Evolutionary conservation across 1,139 yeast species (phyloP).

Genomic region (Candida sp.): DNA sequence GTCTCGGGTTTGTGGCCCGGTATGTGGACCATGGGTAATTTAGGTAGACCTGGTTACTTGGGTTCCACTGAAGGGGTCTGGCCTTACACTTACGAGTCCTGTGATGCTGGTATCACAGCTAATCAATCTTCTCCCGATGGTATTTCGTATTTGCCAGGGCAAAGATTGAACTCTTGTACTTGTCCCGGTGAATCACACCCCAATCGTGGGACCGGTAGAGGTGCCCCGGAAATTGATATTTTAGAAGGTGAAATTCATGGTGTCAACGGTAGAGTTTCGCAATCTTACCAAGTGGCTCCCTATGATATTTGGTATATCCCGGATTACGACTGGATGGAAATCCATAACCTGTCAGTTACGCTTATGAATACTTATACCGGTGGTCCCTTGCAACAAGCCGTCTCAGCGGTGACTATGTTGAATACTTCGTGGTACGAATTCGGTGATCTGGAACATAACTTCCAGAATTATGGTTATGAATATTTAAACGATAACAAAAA

Average conservation of each 20-base stretch:
- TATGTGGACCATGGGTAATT: conserved; percentile 82
- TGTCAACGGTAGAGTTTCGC: conserved; percentile 68
- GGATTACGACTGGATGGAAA: conserved; percentile 66
- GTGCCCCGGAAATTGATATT: conserved; percentile 87
- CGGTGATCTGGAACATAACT: conserved; percentile 44
- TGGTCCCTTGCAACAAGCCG: conserved; percentile 84
- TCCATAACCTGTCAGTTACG: conserved; percentile 59
- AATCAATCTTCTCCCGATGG: conserved; percentile 85
- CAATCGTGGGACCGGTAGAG: conserved; percentile 73
- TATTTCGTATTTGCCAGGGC: conserved; percentile 74
- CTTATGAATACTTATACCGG: conserved; percentile 76
- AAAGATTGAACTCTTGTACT: conserved; percentile 63
- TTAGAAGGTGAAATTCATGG: conserved; percentile 70
- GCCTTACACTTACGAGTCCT: conserved; percentile 81
- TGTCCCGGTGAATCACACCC: conserved; percentile 81
- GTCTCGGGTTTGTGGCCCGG: conserved; percentile 87
- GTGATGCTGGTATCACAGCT: conserved; percentile 90
- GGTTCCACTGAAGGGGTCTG: conserved; percentile 83
- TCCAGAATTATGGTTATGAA: conserved; percentile 77
- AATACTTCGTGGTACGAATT: conserved; percentile 74
- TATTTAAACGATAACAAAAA: conserved; percentile 59
- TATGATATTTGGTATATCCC: conserved; percentile 85
- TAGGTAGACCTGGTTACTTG: conserved; percentile 78
- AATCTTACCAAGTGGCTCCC: conserved; percentile 82
- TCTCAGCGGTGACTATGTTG: conserved; percentile 71